These are phyloP conservation scores for Umbilicaria muhlenbergii DNA, from an alignment of 495 filamentous ascomycete species.

Conservation along the genomic window DNA sequence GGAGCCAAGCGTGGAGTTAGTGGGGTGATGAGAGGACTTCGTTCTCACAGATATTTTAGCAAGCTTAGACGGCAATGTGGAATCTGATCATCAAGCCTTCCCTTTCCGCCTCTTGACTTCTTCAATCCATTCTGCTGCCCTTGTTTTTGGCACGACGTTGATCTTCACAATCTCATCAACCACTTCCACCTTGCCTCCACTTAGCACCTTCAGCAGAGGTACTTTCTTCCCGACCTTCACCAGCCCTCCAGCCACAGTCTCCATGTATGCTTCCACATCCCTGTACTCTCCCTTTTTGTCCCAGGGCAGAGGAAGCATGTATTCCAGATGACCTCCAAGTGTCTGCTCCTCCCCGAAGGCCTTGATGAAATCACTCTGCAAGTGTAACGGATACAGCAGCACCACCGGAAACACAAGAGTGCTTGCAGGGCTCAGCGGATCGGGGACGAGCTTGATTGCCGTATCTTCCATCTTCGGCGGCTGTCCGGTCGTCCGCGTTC, in stretches of 20 bases:
- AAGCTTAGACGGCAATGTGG: too few relatives aligned
- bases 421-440: conserved; percentile 56
- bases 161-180: conserved; percentile 74
- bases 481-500: conserved; percentile 44
- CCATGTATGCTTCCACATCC: conserved; percentile 76
- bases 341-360: conserved; percentile 53
- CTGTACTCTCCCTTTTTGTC: conserved; percentile 55
- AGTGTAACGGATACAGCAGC: conserved; percentile 65
- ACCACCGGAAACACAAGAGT: conserved; percentile 61
- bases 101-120: conserved; percentile 64
- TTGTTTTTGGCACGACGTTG: conserved; percentile 56
- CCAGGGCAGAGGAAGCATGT: conserved; percentile 78
- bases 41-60: too few relatives aligned
- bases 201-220: conserved; percentile 54
- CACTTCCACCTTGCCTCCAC: conserved; percentile 66
- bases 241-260: conserved; percentile 65
- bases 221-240: conserved; percentile 83
- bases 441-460: conserved; percentile 45
- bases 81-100: neutral
- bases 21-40: too few relatives aligned
- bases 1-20: too few relatives aligned
- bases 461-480: conserved; percentile 79
- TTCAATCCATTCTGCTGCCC: conserved; percentile 55
- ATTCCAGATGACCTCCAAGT: conserved; percentile 55
- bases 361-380: conserved; percentile 83